Evolutionary conservation across 441 rosid species (phyloP).

Genomic region (Corymbia calophylla): DNA sequence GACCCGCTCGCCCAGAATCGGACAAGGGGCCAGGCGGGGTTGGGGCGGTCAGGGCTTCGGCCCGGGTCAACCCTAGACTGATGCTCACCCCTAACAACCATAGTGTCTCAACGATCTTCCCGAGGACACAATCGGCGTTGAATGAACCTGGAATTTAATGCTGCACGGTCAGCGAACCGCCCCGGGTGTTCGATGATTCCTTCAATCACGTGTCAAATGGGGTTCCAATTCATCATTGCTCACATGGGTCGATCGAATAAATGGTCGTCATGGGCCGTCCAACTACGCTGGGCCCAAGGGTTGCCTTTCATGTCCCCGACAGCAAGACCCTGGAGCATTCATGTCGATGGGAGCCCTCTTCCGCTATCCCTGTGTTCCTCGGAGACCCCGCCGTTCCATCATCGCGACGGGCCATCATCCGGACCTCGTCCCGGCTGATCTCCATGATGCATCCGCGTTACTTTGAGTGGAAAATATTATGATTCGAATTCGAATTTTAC

Average conservation of each 20-base stretch:
- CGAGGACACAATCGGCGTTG: not conserved
- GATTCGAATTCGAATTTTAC: not conserved
- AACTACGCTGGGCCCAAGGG: not conserved
- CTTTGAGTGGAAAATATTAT: not conserved
- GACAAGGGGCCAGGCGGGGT: no score
- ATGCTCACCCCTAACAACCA: no score
- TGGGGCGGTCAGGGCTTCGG: no score
- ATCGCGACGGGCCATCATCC: not conserved
- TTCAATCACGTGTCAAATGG: not conserved
- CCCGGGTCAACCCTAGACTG: no score
- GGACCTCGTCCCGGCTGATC: not conserved
- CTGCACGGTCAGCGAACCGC: not conserved
- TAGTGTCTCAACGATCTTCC: not conserved
- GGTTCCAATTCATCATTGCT: not conserved
- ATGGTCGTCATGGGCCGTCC: constrained; percentile 7
- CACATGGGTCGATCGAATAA: not conserved
- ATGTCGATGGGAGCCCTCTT: not conserved
- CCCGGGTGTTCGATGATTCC: not conserved
- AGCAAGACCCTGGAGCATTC: not conserved
- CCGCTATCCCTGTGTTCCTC: not conserved
- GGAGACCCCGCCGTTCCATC: not conserved
- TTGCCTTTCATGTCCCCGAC: not conserved
- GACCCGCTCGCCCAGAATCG: no score
- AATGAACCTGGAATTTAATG: not conserved
- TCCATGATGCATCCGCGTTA: accelerated